These are phyloP conservation scores for Williopsis jadinii DNA, from an alignment of 1,139 yeast genomes.

Conservation along the genomic window DNA sequence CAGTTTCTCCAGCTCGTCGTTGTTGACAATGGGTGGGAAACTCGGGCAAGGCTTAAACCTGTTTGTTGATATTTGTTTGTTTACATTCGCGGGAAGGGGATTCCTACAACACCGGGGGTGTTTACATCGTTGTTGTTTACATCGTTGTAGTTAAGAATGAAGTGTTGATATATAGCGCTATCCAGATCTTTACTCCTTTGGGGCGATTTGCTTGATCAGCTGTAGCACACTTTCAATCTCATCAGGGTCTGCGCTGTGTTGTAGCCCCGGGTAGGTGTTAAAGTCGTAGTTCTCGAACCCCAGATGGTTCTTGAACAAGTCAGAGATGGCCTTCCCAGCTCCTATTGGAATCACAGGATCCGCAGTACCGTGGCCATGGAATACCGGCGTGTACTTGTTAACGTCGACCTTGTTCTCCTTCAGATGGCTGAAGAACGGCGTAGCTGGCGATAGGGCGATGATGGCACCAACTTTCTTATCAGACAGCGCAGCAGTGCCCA, in stretches of 20 bases:
- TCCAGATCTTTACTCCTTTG: not conserved
- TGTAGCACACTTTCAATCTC: constrained; percentile 12
- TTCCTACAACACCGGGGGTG: no score
- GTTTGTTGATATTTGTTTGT: no score
- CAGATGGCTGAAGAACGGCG: constrained; percentile 44
- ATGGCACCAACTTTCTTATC: constrained; percentile 73
- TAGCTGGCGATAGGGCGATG: constrained; percentile 72
- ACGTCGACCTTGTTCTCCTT: constrained; percentile 24
- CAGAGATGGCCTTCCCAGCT: constrained; percentile 42
- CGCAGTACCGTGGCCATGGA: constrained; percentile 80
- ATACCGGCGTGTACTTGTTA: constrained; percentile 66
- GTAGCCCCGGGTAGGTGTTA: constrained; percentile 39
- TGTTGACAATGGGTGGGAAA: no score
- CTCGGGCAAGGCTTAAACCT: no score
- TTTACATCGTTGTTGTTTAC: no score
- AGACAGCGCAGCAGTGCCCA: constrained; percentile 44
- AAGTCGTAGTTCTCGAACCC: constrained; percentile 52
- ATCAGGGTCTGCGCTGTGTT: constrained; percentile 15
- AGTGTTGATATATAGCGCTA: no score
- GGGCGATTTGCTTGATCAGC: constrained; percentile 6
- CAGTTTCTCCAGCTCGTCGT: no score
- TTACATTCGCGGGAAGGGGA: no score
- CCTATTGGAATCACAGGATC: constrained; percentile 59
- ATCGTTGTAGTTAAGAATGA: no score
- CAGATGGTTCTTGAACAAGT: constrained; percentile 34